These are phyloP conservation scores for Diplodia sapinea DNA, from an alignment of 2,329 filamentous ascomycete genomes.

Conservation along the genomic window DNA sequence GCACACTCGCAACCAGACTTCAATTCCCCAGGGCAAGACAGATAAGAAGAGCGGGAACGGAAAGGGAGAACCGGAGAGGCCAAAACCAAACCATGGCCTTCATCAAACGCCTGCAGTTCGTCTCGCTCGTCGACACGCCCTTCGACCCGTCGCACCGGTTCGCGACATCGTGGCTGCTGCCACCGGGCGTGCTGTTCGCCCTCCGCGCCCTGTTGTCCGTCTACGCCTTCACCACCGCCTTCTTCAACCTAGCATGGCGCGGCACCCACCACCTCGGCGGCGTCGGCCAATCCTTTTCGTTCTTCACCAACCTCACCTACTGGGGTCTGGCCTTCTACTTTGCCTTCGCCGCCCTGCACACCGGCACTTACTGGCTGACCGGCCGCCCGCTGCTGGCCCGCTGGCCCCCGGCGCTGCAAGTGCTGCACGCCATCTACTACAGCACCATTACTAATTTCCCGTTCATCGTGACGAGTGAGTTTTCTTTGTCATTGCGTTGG, in stretches of 20 bases:
- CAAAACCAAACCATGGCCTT: background rate
- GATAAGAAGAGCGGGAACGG: no score
- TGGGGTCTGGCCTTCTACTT: conserved; percentile 86
- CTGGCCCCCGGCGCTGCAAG: conserved; percentile 48
- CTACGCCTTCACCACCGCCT: conserved; percentile 72
- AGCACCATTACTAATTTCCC: conserved; percentile 52
- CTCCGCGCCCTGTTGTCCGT: conserved; percentile 60
- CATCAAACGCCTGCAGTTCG: background rate
- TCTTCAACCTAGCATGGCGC: conserved; percentile 72
- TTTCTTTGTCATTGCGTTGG: background rate
- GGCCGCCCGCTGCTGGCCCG: conserved; percentile 46
- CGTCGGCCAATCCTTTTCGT: conserved; percentile 70
- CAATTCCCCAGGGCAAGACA: no score
- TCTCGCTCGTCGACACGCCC: conserved; percentile 30
- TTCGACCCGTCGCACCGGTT: conserved; percentile 66
- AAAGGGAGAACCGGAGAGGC: no score
- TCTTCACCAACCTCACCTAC: conserved; percentile 81
- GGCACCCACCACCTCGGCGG: conserved; percentile 57
- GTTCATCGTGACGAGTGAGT: conserved; percentile 53
- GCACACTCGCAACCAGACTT: no score
- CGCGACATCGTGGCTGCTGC: conserved; percentile 81
- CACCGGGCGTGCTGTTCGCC: conserved; percentile 66
- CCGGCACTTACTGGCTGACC: conserved; percentile 63
- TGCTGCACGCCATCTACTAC: conserved; percentile 50
- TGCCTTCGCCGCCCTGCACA: conserved; percentile 70